Evolutionary conservation across 2,329 filamentous ascomycete species (phyloP).

Genomic region (Helotiales sp.): DNA sequence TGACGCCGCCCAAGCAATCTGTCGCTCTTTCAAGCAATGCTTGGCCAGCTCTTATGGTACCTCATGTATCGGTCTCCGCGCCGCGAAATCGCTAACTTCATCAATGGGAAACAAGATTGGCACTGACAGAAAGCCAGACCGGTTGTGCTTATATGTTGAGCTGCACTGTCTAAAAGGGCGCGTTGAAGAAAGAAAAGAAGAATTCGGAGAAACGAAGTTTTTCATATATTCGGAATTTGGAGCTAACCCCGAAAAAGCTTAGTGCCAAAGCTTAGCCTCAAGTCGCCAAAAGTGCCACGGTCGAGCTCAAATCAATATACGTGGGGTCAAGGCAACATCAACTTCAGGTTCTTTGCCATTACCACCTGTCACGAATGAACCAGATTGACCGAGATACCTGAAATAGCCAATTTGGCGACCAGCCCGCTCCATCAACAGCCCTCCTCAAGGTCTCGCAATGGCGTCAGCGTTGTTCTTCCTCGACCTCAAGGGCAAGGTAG

Average conservation of each 20-base stretch:
- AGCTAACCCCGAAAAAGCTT: slow-evolving; percentile 15
- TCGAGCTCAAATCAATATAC: slow-evolving; percentile 20
- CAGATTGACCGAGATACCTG: slow-evolving; percentile 9
- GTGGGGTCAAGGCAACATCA: slow-evolving; percentile 28
- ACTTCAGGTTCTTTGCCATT: slow-evolving; percentile 7
- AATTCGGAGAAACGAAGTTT: slow-evolving; percentile 13
- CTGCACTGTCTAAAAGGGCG: slow-evolving; percentile 86
- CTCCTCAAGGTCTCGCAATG: slow-evolving; percentile 54
- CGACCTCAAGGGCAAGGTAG: slow-evolving; percentile 98
- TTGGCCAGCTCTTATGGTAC: slow-evolving; percentile 60
- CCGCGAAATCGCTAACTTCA: slow-evolving; percentile 60
- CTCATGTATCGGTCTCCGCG: slow-evolving; percentile 53
- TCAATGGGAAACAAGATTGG: slow-evolving; percentile 59
- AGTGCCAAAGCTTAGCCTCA: slow-evolving; percentile 14
- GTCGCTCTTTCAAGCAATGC: slow-evolving; percentile 42
- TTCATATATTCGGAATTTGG: slow-evolving; percentile 17
- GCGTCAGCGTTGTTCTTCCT: slow-evolving; percentile 98
- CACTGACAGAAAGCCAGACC: slow-evolving; percentile 69
- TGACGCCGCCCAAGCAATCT: slow-evolving; percentile 80
- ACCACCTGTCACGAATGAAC: slow-evolving; percentile 24
- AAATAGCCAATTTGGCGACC: slow-evolving; percentile 20
- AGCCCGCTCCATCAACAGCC: not conserved
- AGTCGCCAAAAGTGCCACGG: slow-evolving; percentile 14
- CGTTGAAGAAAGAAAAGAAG: slow-evolving; percentile 56
- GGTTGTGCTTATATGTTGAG: slow-evolving; percentile 61